Evolutionary conservation across 2,329 filamentous ascomycete genomes (phyloP).

Genomic region (Aspergillus bombycis): DNA sequence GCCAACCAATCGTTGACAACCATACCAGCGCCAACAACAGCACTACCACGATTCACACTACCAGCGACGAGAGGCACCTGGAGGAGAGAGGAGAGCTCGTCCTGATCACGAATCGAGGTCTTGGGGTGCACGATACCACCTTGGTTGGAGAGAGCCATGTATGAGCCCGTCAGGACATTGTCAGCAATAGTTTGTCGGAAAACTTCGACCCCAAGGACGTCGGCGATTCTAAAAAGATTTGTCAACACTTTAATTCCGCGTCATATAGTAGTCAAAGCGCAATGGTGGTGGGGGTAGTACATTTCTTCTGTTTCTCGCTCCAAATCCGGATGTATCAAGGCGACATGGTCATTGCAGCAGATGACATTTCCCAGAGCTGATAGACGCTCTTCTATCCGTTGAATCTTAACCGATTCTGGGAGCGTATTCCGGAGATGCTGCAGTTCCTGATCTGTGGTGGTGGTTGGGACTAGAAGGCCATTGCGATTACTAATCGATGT

Average conservation of each 20-base stretch:
- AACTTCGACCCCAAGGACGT: conserved; percentile 71
- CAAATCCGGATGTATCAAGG: conserved; percentile 91
- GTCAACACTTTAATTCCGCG: conserved; percentile 9
- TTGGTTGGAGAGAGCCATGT: conserved; percentile 95
- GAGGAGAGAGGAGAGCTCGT: conserved; percentile 89
- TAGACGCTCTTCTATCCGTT: conserved; percentile 95
- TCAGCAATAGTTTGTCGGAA: conserved; percentile 87
- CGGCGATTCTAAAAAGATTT: conserved; percentile 66
- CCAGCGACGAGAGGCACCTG: conserved; percentile 96
- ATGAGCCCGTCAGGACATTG: conserved; percentile 93
- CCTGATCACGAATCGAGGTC: conserved; percentile 95
- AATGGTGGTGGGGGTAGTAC: conserved; percentile 28
- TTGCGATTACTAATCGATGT: conserved; percentile 74
- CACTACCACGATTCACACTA: conserved; percentile 87
- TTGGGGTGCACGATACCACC: conserved; percentile 97
- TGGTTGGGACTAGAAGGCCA: conserved; percentile 92
- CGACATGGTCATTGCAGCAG: conserved; percentile 94
- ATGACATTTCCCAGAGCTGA: conserved; percentile 97
- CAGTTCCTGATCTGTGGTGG: conserved; percentile 95
- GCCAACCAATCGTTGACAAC: conserved; percentile 98
- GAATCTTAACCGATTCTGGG: conserved; percentile 88
- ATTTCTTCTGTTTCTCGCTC: conserved; percentile 99
- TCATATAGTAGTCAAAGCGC: background rate
- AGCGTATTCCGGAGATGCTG: conserved; percentile 95
- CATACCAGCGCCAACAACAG: conserved; percentile 95